Base-by-base conservation (phyloP, 495 filamentous ascomycete species). In the Penicillium maclennaniae region DNA sequence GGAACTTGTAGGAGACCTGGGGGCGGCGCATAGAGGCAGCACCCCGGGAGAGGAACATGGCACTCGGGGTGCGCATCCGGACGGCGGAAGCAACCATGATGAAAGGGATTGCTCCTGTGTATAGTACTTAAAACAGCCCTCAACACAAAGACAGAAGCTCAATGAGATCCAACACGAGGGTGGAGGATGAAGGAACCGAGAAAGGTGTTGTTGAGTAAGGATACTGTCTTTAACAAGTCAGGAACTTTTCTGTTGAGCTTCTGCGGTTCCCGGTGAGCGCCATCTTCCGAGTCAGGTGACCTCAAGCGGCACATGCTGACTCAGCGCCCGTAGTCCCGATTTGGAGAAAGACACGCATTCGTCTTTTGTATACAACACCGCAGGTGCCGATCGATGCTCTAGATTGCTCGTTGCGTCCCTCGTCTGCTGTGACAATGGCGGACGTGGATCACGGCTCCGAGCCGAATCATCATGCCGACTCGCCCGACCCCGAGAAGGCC, bases 211-310 rank as follows among this genome's bases (percentile, higher is more conserved):
- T 66, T 72, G 62, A 63, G 64, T 55, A 59, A 59, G 62, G 61
- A 54, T 53, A 58, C 39, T 43, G 54, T 63, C 48, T 65, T 65
- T 53, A 45, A 41, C 28, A 34, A 34, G 53, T 45, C 41, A 61
- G 65, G 66, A 74, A 74, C 66, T 72, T 76, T 76, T 73, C 68
- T 72, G 70, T 76, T 75, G 69, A 71, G 72, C 63, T 67, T 56
- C 55, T 54, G 48, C 61, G 59, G 47, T 55, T 54, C 60, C 62
- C 53, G 49, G 55, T 53, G 60, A 60, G 49, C 50, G 62, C 60
- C 58, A 59, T 58, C 39, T 55, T 47, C 60, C 59, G 43, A 51
- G 19, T 64, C 60, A 69, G 34, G 55, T 70, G 51, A 63, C 44
- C 44, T 45, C 37, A 16, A 26, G 26, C 27, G 28, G 9, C 40